A percentile compares a stretch with the other conserved stretches of the same genome.
phyloP scores from a whole-genome alignment of 345 rosid genomes.

The Raphanus raphanistrum region DNA sequence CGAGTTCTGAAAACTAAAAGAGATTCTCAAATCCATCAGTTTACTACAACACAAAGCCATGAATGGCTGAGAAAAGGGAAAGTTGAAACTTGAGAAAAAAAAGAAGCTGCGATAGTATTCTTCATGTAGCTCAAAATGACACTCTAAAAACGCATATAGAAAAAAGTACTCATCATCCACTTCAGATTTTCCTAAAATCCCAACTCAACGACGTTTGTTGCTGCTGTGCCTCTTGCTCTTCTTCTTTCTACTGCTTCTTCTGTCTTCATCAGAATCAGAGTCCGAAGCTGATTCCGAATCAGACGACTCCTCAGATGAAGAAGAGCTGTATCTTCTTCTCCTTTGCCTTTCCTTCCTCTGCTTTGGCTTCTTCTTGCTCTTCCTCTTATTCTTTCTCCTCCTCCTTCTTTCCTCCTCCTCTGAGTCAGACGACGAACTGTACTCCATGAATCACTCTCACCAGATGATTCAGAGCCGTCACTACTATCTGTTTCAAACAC shows the following conservation, averaged over 20 bases:
- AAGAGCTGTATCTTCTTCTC: slow-evolving; percentile 60
- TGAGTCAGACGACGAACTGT: slow-evolving; percentile 69
- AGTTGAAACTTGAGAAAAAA: neutral
- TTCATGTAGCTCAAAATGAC: slow-evolving; percentile 20
- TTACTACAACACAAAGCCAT: slow-evolving; percentile 25
- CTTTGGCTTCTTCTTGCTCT: slow-evolving; percentile 65
- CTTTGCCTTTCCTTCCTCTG: slow-evolving; percentile 44
- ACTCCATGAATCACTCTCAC: slow-evolving; percentile 64
- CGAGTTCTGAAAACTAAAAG: neutral
- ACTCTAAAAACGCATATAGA: neutral
- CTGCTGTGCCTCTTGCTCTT: slow-evolving; percentile 66
- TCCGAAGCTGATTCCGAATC: slow-evolving; percentile 69
- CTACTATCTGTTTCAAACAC: slow-evolving; percentile 87
- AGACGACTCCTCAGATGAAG: slow-evolving; percentile 79
- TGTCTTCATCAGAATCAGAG: slow-evolving; percentile 74
- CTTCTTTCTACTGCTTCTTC: slow-evolving; percentile 55
- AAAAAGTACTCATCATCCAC: neutral
- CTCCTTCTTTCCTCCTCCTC: slow-evolving; percentile 66
- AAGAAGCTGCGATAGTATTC: slow-evolving; percentile 10
- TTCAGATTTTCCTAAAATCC: neutral
- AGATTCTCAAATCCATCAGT: slow-evolving; percentile 3
- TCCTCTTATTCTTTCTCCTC: slow-evolving; percentile 61
- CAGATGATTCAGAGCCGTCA: slow-evolving; percentile 60
- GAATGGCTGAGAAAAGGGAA: neutral
- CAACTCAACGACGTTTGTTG: slow-evolving; percentile 50